Evolutionary conservation across 306 rosid genomes (phyloP).

Genomic region (Corylus americana): DNA sequence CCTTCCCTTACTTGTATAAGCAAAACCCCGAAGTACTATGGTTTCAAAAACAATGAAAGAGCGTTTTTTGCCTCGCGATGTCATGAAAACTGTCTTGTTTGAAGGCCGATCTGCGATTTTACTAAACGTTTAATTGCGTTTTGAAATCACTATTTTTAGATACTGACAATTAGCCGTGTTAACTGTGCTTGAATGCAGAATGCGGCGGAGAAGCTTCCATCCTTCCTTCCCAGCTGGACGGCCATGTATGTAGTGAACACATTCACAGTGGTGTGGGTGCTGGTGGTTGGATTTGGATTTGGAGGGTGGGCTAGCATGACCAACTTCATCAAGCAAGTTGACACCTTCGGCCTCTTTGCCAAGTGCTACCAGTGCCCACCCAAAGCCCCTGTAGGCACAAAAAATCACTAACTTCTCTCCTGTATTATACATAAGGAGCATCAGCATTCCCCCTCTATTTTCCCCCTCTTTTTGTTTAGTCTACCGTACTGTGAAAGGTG

Average conservation of each 20-base stretch:
- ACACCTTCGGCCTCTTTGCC: slow-evolving; percentile 81
- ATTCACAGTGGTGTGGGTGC: slow-evolving; percentile 76
- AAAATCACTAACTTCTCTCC: slow-evolving; percentile 44
- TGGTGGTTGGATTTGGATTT: slow-evolving; percentile 79
- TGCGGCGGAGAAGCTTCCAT: slow-evolving; percentile 84
- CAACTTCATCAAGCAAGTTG: slow-evolving; percentile 84
- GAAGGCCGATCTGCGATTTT: too few relatives aligned
- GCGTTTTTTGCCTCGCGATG: too few relatives aligned
- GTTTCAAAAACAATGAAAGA: not conserved
- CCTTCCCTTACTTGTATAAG: too few relatives aligned
- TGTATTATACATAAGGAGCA: slow-evolving; percentile 32
- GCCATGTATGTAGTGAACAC: slow-evolving; percentile 62
- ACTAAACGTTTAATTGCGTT: too few relatives aligned
- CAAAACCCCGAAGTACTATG: too few relatives aligned
- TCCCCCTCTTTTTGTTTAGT: slow-evolving; percentile 29
- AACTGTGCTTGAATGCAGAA: slow-evolving; percentile 44
- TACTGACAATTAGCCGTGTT: not conserved
- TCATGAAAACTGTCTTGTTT: not conserved
- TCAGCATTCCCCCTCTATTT: slow-evolving; percentile 39
- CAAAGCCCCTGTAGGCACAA: slow-evolving; percentile 25
- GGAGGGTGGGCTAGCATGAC: slow-evolving; percentile 98
- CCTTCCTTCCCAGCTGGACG: slow-evolving; percentile 71
- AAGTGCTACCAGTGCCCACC: slow-evolving; percentile 85
- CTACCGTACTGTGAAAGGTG: slow-evolving; percentile 31
- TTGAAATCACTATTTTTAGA: too few relatives aligned